Evolutionary conservation across 1,284 basidiomycete genomes (phyloP).

Genomic region (Cutaneotrichosporon sp.): DNA sequence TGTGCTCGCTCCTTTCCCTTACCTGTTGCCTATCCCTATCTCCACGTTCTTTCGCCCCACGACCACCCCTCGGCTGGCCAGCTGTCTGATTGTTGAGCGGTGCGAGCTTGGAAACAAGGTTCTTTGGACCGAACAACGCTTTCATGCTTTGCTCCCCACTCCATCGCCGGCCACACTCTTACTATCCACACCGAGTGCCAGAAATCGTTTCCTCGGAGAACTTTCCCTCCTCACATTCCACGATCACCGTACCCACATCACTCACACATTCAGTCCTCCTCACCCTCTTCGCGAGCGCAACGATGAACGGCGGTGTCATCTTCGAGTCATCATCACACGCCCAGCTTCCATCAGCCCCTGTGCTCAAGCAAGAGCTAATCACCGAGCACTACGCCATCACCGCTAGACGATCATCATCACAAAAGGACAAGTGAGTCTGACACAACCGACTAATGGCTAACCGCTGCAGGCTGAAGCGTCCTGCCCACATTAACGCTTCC

Average conservation of each 20-base stretch:
- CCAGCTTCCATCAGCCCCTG: constrained; percentile 15
- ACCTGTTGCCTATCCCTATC: too few species aligned
- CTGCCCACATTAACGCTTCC: constrained; percentile 11
- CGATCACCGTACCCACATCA: background rate
- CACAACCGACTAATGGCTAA: background rate
- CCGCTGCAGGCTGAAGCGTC: constrained; percentile 15
- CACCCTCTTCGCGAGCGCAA: background rate
- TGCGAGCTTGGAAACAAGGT: too few species aligned
- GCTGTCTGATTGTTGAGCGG: too few species aligned
- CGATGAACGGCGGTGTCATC: constrained; percentile 23
- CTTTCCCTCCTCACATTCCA: too few species aligned
- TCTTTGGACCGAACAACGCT: too few species aligned
- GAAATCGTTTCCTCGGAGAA: too few species aligned
- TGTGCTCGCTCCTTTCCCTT: too few species aligned
- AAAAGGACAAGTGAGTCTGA: constrained; percentile 17
- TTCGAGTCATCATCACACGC: constrained; percentile 16
- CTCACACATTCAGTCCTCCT: background rate
- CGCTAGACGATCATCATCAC: constrained; percentile 16
- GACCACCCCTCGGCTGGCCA: too few species aligned
- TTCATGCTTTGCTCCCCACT: too few species aligned
- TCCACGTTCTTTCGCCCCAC: too few species aligned
- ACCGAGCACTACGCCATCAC: constrained; percentile 25
- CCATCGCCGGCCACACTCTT: too few species aligned
- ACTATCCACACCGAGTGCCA: too few species aligned
- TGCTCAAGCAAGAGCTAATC: constrained; percentile 23